A percentile compares a stretch with the other conserved stretches of the same genome.
Conservation (phyloP, 495 filamentous ascomycete genomes). For the Glarea lozoyensis region DNA sequence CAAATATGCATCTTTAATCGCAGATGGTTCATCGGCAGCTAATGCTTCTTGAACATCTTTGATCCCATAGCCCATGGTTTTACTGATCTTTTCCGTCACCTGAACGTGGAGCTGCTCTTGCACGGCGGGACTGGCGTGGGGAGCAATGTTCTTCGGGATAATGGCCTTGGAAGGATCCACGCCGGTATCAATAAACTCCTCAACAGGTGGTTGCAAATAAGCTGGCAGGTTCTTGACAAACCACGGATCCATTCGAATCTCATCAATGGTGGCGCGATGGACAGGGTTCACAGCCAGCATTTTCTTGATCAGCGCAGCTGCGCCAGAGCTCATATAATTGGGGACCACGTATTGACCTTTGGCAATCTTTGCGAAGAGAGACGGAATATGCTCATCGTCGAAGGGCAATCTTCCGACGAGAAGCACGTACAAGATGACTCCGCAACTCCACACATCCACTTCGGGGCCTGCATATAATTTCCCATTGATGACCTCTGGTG, state of each 20-base stretch:
- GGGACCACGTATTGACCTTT: slow-evolving; percentile 85
- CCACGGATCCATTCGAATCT: slow-evolving; percentile 93
- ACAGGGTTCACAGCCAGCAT: slow-evolving; percentile 96
- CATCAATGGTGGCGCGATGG: slow-evolving; percentile 83
- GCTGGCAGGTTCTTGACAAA: slow-evolving; percentile 76
- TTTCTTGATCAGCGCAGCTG: slow-evolving; percentile 73
- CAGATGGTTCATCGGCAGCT: slow-evolving; percentile 82
- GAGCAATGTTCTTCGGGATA: slow-evolving; percentile 66
- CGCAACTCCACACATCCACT: slow-evolving; percentile 98
- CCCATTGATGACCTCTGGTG: slow-evolving; percentile 93
- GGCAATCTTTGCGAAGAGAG: slow-evolving; percentile 81
- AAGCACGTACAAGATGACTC: slow-evolving; percentile 94
- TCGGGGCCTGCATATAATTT: slow-evolving; percentile 97
- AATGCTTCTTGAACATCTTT: slow-evolving; percentile 93
- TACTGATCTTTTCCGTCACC: slow-evolving; percentile 88
- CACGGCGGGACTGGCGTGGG: slow-evolving; percentile 64
- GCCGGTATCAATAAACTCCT: slow-evolving; percentile 90
- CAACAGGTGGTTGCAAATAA: slow-evolving; percentile 81
- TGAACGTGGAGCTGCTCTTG: slow-evolving; percentile 85
- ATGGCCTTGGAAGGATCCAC: slow-evolving; percentile 86
- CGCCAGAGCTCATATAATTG: slow-evolving; percentile 76
- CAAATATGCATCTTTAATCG: slow-evolving; percentile 97
- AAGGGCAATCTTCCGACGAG: slow-evolving; percentile 88
- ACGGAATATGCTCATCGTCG: slow-evolving; percentile 92
- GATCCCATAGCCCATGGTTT: slow-evolving; percentile 94